Percentiles rank a stretch among this genome's conserved stretches.
Conservation (phyloP, 2,329 filamentous ascomycete genomes). For the Ceratocystis diversiconidia region DNA sequence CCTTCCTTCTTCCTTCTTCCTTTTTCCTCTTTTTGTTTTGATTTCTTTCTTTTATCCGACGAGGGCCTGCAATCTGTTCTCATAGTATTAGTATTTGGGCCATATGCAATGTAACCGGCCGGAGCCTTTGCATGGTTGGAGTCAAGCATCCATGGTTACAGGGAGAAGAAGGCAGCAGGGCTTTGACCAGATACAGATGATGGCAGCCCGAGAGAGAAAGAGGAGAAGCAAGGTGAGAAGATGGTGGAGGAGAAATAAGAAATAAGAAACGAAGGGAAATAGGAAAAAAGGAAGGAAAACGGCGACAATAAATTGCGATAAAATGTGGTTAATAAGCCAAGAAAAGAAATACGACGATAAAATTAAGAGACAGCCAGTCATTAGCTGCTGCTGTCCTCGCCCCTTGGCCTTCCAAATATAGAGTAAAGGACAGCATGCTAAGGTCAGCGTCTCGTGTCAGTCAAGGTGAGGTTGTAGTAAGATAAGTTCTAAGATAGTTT, state of each 20-base stretch:
- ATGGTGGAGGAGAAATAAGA: background rate
- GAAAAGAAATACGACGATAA: background rate
- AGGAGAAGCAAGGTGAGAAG: background rate
- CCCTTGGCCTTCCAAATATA: background rate
- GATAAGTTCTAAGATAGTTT: background rate
- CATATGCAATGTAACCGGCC: too few species aligned
- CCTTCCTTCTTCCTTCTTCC: too few species aligned
- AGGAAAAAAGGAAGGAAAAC: background rate
- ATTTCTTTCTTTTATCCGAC: too few species aligned
- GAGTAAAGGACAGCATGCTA: background rate
- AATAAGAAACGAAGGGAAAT: background rate
- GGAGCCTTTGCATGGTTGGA: too few species aligned
- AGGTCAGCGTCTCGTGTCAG: background rate
- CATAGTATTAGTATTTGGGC: too few species aligned
- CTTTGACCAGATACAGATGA: too few species aligned
- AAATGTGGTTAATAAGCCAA: background rate
- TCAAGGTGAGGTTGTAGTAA: background rate
- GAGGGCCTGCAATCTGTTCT: too few species aligned
- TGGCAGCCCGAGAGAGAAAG: too few species aligned
- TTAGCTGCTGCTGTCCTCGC: background rate
- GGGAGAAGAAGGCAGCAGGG: too few species aligned
- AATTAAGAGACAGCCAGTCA: background rate
- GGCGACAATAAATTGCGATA: background rate
- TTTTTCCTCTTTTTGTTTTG: too few species aligned
- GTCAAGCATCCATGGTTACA: too few species aligned